A percentile compares a stretch with the other conserved stretches of the same genome.
Conservation (phyloP, 768 basidiomycete genomes). For the Amanita rubescens region DNA sequence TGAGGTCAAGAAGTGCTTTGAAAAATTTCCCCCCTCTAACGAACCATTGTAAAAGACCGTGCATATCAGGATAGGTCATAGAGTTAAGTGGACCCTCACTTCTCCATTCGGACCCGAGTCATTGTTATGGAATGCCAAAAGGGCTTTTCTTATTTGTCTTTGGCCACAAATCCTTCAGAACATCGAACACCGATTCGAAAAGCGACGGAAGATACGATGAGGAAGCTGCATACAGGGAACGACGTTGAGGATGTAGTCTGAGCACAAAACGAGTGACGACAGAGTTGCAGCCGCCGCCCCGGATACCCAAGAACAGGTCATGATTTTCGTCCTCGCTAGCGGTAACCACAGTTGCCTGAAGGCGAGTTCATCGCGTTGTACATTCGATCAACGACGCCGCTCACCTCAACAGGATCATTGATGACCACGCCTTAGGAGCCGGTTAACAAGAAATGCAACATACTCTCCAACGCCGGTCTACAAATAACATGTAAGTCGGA, state of each 20-base stretch:
- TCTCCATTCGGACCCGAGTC: slow-evolving; percentile 31
- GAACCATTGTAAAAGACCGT: slow-evolving; percentile 38
- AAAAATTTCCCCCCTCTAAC: slow-evolving; percentile 24
- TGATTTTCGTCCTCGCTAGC: slow-evolving; percentile 29
- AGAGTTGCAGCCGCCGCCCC: slow-evolving; percentile 47
- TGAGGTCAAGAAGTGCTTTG: slow-evolving; percentile 38
- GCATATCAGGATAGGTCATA: slow-evolving; percentile 7
- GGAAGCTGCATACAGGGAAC: slow-evolving; percentile 38
- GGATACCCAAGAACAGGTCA: slow-evolving; percentile 49
- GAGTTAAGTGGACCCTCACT: not conserved
- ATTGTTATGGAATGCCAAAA: slow-evolving; percentile 27
- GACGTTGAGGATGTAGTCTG: slow-evolving; percentile 39
- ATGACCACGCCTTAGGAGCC: slow-evolving; percentile 35
- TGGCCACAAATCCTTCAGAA: slow-evolving; percentile 28
- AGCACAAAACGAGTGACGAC: slow-evolving; percentile 47
- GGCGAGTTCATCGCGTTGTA: not conserved
- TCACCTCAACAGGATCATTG: slow-evolving; percentile 38
- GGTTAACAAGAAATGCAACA: not conserved
- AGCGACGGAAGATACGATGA: slow-evolving; percentile 25
- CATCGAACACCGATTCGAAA: slow-evolving; percentile 24
- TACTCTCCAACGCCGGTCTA: slow-evolving; percentile 48
- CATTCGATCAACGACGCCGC: not conserved
- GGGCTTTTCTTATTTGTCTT: slow-evolving; percentile 25
- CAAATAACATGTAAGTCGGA: not conserved
- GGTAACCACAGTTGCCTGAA: slow-evolving; percentile 36